phyloP scores from a whole-genome alignment of 106 monocot genomes.

The Allium fistulosum region DNA sequence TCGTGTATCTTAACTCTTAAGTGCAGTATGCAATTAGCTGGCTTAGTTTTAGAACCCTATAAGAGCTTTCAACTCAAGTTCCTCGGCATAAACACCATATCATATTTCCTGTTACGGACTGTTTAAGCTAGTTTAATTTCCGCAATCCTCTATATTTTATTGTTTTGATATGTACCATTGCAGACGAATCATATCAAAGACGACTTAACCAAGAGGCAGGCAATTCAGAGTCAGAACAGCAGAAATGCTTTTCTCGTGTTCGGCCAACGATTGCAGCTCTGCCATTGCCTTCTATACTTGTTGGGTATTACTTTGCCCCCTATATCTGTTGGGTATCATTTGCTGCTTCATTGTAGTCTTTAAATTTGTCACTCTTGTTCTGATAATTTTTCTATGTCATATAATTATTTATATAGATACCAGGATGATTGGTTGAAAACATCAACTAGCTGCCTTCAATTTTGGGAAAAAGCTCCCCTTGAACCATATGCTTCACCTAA shows the following conservation, averaged over 20 bases:
- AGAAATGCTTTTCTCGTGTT: constrained; percentile 24
- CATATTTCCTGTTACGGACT: no score
- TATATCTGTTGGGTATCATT: background rate
- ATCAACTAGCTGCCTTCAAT: constrained; percentile 44
- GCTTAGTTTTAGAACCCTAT: no score
- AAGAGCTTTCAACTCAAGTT: no score
- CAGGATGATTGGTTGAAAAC: constrained; percentile 99
- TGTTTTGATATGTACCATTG: constrained; percentile 19
- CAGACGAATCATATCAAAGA: constrained; percentile 59
- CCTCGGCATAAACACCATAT: no score
- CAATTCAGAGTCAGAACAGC: constrained; percentile 51
- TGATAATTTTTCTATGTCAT: background rate
- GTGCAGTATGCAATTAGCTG: no score
- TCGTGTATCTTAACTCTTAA: no score
- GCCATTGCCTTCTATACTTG: constrained; percentile 72
- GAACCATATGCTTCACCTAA: constrained; percentile 95
- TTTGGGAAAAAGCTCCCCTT: constrained; percentile 95
- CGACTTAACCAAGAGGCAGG: constrained; percentile 46
- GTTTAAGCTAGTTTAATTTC: no score
- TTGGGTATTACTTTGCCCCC: constrained; percentile 56
- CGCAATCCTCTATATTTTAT: no score
- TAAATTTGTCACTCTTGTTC: background rate
- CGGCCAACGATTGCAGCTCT: constrained; percentile 56
- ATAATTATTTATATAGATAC: constrained; percentile 41
- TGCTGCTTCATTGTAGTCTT: no score